A percentile compares a stretch with the other conserved stretches of the same genome.
Conservation (phyloP, 768 basidiomycete species). For the Rossbeevera mucosa region DNA sequence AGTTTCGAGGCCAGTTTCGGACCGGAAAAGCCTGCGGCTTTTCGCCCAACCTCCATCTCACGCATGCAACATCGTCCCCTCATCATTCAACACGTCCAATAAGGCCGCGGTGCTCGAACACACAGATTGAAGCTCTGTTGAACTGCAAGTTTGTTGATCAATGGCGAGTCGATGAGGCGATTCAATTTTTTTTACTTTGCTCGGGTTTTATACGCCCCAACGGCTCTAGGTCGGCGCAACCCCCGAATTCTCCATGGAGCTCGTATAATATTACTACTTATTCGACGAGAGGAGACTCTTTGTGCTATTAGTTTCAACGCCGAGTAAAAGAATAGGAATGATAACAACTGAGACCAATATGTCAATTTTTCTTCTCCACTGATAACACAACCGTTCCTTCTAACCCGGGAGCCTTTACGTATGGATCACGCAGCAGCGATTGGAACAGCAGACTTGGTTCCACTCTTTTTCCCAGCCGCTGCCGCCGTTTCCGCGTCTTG, state of each 20-base stretch:
- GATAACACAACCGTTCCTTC: constrained; percentile 8
- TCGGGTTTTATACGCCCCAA: background rate
- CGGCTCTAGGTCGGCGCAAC: background rate
- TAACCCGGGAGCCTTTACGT: background rate
- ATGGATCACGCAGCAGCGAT: constrained; percentile 32
- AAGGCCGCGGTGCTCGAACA: no score
- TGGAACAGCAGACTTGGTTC: constrained; percentile 41
- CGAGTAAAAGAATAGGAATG: constrained; percentile 8
- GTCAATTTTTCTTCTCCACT: constrained; percentile 17
- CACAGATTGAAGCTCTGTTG: constrained; percentile 16
- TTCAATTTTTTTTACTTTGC: background rate
- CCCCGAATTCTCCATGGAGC: background rate
- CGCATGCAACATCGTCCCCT: no score
- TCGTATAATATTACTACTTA: background rate
- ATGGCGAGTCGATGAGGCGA: background rate
- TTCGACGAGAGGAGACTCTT: constrained; percentile 9
- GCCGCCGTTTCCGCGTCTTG: constrained; percentile 58
- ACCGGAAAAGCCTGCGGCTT: no score
- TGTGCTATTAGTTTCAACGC: constrained; percentile 7
- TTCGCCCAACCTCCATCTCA: no score
- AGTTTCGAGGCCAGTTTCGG: no score
- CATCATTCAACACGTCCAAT: no score
- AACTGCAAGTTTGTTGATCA: background rate
- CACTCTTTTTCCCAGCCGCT: constrained; percentile 58
- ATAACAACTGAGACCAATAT: constrained; percentile 18